Base-by-base conservation (phyloP, 257 asterid genomes). In the Primulina huaijiensis region DNA sequence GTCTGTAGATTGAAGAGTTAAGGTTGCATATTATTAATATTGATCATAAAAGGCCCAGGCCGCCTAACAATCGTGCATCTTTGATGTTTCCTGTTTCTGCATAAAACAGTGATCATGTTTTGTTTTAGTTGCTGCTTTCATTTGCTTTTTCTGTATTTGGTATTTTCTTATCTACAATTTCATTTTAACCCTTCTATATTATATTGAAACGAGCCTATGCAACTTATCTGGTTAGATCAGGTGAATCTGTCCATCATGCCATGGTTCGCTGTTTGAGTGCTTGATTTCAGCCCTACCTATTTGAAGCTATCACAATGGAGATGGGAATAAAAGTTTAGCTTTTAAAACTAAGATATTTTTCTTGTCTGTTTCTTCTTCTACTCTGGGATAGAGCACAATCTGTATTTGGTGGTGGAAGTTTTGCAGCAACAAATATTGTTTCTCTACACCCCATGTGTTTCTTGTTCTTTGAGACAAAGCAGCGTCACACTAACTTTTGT, bases 41-140 rank as follows among this genome's bases (percentile, higher is more conserved):
- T 34, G 8, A 43, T 43, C 53, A 12, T 43, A 43, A 11, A 46
- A 46, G 20, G 7, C 56, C 20, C 20, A 14, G 56, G 19, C 20
- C 20, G 4, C 56, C 12, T 12, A 21, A 4, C 11, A 11, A 66
- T 6, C 5, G 29, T 38, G 59, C 62, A 30, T 37, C 59, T 20
- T 68, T 5, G n/a, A 60, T 38, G 67, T 12, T 27, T 65, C 59
- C n/a, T 65, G 37, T 73, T 30, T 67, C 65, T 64, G 60, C 72
- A 25, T 61, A 62, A 60, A 68, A 52, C 8, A 1, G 43, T 5
- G 62, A 60, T 19, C 33, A 16, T 65, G 65, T 31, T 38, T 63
- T 63, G 25, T 8, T 68, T 46, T 68, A 40, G 8, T 61, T 3
- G 43, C 11, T 38, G 21, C 16, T n/a, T 9, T 27, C 7, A 63